Evolutionary conservation across 2,329 filamentous ascomycete species (phyloP).

Genomic region (Xylariaceae sp.): DNA sequence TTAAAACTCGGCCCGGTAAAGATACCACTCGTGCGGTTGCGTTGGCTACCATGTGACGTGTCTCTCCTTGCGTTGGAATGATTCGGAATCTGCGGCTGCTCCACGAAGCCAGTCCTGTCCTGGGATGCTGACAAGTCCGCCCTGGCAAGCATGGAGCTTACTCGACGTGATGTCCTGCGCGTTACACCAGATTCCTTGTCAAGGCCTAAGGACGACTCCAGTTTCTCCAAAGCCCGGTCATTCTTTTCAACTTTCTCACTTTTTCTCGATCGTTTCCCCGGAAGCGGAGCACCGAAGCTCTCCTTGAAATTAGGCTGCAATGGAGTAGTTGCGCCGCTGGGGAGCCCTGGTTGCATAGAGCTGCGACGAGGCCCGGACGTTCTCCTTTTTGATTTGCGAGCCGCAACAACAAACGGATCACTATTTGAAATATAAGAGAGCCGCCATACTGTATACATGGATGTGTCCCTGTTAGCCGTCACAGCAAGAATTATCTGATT

Average conservation of each 20-base stretch:
- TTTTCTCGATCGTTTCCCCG: conserved; percentile 60
- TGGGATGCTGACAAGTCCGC: conserved; percentile 86
- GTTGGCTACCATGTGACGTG: conserved; percentile 75
- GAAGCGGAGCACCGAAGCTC: conserved; percentile 69
- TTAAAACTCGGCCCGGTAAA: conserved; percentile 46
- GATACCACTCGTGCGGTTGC: conserved; percentile 65
- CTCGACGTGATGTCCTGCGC: conserved; percentile 71
- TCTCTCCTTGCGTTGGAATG: conserved; percentile 62
- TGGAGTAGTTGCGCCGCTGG: conserved; percentile 79
- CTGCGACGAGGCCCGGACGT: conserved; percentile 61
- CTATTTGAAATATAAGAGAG: conserved; percentile 77
- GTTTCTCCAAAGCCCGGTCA: conserved; percentile 61
- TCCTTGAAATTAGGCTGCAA: conserved; percentile 74
- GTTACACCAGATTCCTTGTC: conserved; percentile 63
- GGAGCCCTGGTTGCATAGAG: conserved; percentile 70
- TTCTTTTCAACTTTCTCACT: conserved; percentile 53
- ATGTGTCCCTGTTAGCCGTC: conserved; percentile 78
- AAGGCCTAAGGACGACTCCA: conserved; percentile 74
- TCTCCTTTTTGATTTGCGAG: conserved; percentile 52
- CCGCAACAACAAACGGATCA: conserved; percentile 57
- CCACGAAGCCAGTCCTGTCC: conserved; percentile 79
- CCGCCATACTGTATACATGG: conserved; percentile 84
- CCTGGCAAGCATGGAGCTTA: conserved; percentile 89
- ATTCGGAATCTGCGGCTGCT: conserved; percentile 56
- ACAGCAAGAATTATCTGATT: conserved; percentile 73